These are phyloP conservation scores for Botrytis deweyae DNA, from an alignment of 2,329 filamentous ascomycete species.

Conservation along the genomic window DNA sequence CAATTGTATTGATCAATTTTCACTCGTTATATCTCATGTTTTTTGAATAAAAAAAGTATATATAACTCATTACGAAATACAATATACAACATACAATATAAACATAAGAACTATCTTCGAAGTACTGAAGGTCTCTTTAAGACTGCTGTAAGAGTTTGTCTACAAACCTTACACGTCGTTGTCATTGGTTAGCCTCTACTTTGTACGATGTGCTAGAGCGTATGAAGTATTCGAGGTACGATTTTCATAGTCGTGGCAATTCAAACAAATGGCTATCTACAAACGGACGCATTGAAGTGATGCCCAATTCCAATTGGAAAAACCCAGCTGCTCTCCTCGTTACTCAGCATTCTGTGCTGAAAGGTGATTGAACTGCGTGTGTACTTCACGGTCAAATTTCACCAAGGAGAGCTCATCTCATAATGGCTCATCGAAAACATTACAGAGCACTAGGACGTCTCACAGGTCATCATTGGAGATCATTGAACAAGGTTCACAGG, in stretches of 20 bases:
- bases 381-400: not conserved
- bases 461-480: not conserved
- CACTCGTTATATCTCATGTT: not conserved
- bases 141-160: not conserved
- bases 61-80: not conserved
- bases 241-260: no score
- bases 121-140: not conserved
- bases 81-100: not conserved
- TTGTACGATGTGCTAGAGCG: not conserved
- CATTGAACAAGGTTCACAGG: not conserved
- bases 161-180: not conserved
- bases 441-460: not conserved
- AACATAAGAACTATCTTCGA: not conserved
- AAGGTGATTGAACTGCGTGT: not conserved
- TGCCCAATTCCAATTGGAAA: not conserved
- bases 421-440: not conserved
- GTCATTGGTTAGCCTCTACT: not conserved
- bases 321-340: not conserved
- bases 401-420: not conserved
- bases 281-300: not conserved
- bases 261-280: not conserved
- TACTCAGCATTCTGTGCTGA: not conserved
- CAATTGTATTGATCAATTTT: not conserved
- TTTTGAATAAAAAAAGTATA: no score
- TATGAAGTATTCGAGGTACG: not conserved